phyloP scores from a whole-genome alignment of 768 basidiomycete genomes.

The Pisolithus albus region DNA sequence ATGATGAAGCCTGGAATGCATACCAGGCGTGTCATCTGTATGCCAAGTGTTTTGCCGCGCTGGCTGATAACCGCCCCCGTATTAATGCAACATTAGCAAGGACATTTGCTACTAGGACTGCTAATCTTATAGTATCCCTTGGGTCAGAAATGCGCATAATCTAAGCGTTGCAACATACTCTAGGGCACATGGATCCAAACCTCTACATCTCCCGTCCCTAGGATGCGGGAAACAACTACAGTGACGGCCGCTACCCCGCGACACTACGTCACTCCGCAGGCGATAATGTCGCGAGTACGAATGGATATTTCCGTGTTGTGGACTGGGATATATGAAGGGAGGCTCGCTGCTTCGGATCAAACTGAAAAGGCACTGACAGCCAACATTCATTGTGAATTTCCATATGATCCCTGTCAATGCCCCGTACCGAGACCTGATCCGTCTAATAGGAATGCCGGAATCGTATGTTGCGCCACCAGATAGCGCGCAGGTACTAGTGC shows the following conservation, averaged over 20 bases:
- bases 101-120: conserved; percentile 19
- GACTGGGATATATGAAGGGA: neutral
- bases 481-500: neutral
- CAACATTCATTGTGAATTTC: conserved; percentile 34
- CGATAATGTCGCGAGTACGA: conserved; percentile 50
- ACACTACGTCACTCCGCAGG: conserved; percentile 45
- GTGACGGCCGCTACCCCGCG: conserved; percentile 63
- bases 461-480: conserved; percentile 33
- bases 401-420: neutral
- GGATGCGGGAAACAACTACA: conserved; percentile 51
- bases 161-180: too few species aligned
- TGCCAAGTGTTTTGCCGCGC: neutral
- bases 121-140: conserved; percentile 42
- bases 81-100: conserved; percentile 51
- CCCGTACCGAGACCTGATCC: neutral
- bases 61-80: neutral
- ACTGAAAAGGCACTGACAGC: conserved; percentile 43
- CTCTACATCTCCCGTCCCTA: conserved; percentile 17
- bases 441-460: conserved; percentile 48
- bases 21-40: conserved; percentile 40
- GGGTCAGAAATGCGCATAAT: conserved; percentile 37
- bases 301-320: neutral
- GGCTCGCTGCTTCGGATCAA: conserved; percentile 29
- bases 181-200: neutral
- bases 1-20: conserved; percentile 56